These are phyloP conservation scores for Durotheca rogersii DNA, from an alignment of 495 filamentous ascomycete genomes.

Conservation along the genomic window DNA sequence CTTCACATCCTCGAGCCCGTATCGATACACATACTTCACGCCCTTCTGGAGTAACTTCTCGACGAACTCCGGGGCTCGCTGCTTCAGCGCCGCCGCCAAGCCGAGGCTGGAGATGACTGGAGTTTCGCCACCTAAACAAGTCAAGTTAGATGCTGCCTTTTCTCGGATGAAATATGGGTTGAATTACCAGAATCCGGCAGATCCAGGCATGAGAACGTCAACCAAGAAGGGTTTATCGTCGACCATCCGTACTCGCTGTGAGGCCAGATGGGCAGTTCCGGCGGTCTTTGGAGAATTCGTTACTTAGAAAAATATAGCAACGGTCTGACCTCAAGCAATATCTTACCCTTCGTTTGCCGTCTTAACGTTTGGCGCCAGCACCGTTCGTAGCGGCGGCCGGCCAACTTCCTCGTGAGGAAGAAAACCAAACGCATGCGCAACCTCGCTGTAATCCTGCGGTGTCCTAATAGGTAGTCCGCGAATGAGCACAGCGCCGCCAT, in stretches of 20 bases:
- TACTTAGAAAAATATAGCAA: no score
- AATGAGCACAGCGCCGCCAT: slow-evolving; percentile 27
- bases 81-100: slow-evolving; percentile 18
- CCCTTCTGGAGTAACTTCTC: slow-evolving; percentile 24
- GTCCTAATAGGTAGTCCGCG: slow-evolving; percentile 29
- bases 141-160: background rate
- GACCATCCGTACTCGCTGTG: slow-evolving; percentile 34
- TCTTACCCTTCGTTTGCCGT: slow-evolving; percentile 24
- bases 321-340: no score
- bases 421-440: slow-evolving; percentile 24
- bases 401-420: slow-evolving; percentile 27
- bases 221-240: slow-evolving; percentile 30
- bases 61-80: slow-evolving; percentile 22
- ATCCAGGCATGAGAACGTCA: slow-evolving; percentile 26
- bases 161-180: background rate
- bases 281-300: slow-evolving; percentile 8
- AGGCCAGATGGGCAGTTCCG: slow-evolving; percentile 31
- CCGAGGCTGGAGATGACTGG: slow-evolving; percentile 24
- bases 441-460: slow-evolving; percentile 21
- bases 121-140: slow-evolving; percentile 12
- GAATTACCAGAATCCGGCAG: slow-evolving; percentile 13
- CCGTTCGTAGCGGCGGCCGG: slow-evolving; percentile 25
- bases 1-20: slow-evolving; percentile 24
- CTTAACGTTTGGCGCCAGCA: slow-evolving; percentile 24
- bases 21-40: slow-evolving; percentile 32